These are phyloP conservation scores for Aspergillus piperis DNA, from an alignment of 2,329 filamentous ascomycete species.

Conservation along the genomic window DNA sequence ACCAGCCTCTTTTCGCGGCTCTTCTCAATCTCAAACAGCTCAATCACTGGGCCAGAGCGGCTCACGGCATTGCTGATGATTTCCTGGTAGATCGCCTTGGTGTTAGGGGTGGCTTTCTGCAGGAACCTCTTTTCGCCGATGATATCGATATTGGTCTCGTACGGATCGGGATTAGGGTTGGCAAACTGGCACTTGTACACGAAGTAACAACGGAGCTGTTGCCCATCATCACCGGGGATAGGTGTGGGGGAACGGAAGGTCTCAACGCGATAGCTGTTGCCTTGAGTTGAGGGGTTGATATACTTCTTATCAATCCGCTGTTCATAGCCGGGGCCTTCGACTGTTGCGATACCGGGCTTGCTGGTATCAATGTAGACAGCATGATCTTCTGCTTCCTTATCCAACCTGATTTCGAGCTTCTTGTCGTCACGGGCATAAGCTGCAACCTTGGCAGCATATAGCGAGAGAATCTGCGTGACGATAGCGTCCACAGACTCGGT, in stretches of 20 bases:
- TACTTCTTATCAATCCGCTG: conserved; percentile 94
- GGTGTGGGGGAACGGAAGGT: conserved; percentile 90
- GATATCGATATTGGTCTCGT: conserved; percentile 85
- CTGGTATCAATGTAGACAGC: conserved; percentile 99
- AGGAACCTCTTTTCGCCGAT: conserved; percentile 93
- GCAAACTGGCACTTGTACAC: conserved; percentile 95
- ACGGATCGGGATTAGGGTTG: conserved; percentile 68
- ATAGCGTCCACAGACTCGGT: conserved; percentile 85
- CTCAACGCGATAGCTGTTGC: conserved; percentile 86
- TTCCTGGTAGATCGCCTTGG: conserved; percentile 91
- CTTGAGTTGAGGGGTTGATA: conserved; percentile 72
- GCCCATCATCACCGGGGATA: conserved; percentile 71
- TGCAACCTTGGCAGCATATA: conserved; percentile 95
- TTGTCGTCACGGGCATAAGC: conserved; percentile 92
- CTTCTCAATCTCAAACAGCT: conserved; percentile 93
- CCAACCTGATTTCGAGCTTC: conserved; percentile 87
- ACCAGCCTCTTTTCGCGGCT: conserved; percentile 91
- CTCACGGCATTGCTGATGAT: conserved; percentile 83
- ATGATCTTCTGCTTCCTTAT: conserved; percentile 93
- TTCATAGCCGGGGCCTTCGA: conserved; percentile 86
- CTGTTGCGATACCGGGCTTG: conserved; percentile 75
- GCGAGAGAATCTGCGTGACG: conserved; percentile 88
- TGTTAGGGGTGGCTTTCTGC: conserved; percentile 94
- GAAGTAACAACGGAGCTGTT: conserved; percentile 94
- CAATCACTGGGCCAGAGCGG: conserved; percentile 90